These are phyloP conservation scores for Vigna mungo DNA, from an alignment of 306 rosid species.

Conservation along the genomic window DNA sequence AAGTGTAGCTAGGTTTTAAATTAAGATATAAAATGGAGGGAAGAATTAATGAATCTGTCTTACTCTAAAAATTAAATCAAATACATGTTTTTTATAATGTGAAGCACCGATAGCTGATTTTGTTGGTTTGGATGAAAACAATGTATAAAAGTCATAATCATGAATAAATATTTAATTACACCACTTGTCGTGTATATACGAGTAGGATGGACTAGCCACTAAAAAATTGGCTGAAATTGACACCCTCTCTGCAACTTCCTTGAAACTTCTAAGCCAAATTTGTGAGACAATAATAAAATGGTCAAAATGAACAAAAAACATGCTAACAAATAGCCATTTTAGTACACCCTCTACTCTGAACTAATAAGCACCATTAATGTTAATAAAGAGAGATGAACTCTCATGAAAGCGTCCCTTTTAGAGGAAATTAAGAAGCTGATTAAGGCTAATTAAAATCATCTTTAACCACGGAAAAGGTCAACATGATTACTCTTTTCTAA, in stretches of 20 bases:
- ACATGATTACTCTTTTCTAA: slow-evolving; percentile 23
- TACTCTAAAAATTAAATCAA: slow-evolving; percentile 29
- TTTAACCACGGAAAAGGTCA: slow-evolving; percentile 33
- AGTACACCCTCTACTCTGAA: slow-evolving; percentile 23
- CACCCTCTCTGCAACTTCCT: slow-evolving; percentile 54
- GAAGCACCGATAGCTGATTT: slow-evolving; percentile 45
- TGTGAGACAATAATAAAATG: slow-evolving; percentile 32
- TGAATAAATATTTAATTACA: slow-evolving; percentile 40
- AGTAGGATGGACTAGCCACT: slow-evolving; percentile 52
- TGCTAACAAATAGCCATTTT: slow-evolving; percentile 28
- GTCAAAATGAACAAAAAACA: slow-evolving; percentile 39
- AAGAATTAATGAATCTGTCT: slow-evolving; percentile 50
- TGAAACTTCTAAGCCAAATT: slow-evolving; percentile 53
- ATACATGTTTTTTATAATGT: slow-evolving; percentile 22
- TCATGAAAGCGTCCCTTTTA: slow-evolving; percentile 42
- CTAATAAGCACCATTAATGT: slow-evolving; percentile 20
- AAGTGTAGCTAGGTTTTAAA: slow-evolving; percentile 23
- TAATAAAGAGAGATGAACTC: slow-evolving; percentile 20
- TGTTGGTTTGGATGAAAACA: slow-evolving; percentile 48
- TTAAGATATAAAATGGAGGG: slow-evolving; percentile 9
- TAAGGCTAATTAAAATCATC: slow-evolving; percentile 24
- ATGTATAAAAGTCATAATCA: slow-evolving; percentile 40
- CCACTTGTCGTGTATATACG: slow-evolving; percentile 43
- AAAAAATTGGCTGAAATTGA: slow-evolving; percentile 45
- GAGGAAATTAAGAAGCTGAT: slow-evolving; percentile 34